Conservation (phyloP, 2,329 filamentous ascomycete species). For the Teratosphaeria viscida region DNA sequence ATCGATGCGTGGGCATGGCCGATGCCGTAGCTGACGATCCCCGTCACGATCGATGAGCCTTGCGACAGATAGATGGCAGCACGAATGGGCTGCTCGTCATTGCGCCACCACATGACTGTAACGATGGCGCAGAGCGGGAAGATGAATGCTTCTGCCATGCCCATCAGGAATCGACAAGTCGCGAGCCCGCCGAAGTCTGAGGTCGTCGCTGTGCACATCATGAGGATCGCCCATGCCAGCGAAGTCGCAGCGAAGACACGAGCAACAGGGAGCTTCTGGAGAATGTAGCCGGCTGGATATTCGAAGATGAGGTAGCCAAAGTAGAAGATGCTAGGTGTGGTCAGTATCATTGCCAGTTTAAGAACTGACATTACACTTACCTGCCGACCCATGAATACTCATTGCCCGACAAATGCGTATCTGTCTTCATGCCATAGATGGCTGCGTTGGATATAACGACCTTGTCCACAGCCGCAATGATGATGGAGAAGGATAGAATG, state of each 20-base stretch:
- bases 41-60: slow-evolving; percentile 16
- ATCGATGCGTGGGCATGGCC: slow-evolving; percentile 24
- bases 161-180: slow-evolving; percentile 27
- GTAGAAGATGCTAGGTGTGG: slow-evolving; percentile 32
- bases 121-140: slow-evolving; percentile 28
- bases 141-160: slow-evolving; percentile 26
- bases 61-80: slow-evolving; percentile 33
- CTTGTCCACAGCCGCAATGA: slow-evolving; percentile 1
- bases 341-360: background rate
- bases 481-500: background rate
- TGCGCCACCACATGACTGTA: slow-evolving; percentile 25
- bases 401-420: slow-evolving; percentile 36
- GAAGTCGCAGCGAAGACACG: slow-evolving; percentile 35
- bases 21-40: slow-evolving; percentile 1
- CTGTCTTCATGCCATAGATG: slow-evolving; percentile 22
- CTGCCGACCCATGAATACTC: slow-evolving; percentile 29
- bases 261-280: slow-evolving; percentile 37
- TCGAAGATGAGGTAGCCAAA: slow-evolving; percentile 40
- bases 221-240: slow-evolving; percentile 33
- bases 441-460: slow-evolving; percentile 1
- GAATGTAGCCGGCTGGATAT: slow-evolving; percentile 33
- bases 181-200: slow-evolving; percentile 30
- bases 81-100: slow-evolving; percentile 34
- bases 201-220: slow-evolving; percentile 33
- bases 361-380: background rate